Evolutionary conservation across 1,284 basidiomycete genomes (phyloP), one percentile per base, ranked within the genome.

Genomic region (Fomitopsis pinicola): DNA sequence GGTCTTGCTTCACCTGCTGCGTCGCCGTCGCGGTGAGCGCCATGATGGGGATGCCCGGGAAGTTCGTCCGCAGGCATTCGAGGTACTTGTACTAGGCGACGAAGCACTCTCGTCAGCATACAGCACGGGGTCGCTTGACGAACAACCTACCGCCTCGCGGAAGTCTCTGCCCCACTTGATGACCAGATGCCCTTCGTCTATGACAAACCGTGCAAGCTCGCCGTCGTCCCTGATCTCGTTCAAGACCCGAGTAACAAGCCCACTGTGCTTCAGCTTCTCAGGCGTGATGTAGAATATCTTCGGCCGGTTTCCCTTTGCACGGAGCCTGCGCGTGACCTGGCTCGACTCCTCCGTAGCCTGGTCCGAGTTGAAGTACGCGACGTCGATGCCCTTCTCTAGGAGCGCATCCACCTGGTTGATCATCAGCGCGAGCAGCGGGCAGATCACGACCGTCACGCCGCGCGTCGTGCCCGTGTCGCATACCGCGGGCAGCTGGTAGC

Each of bases 101-200:
- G 61, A 61, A 55, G 57, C n/a, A n/a, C n/a, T n/a, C n/a, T n/a
- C n/a, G n/a, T 19, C 48, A 60, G 38, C 45, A 44, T 30, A 59
- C 30, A 9, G 15, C 26, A 15, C 9, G 55, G 46, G 17, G 42
- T 44, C 36, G 19, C 36, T 40, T 22, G 44, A 44, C 9, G 26
- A 30, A 33, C 45, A 55, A 75, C 86, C 67, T 72, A 91, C 89
- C 30, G 88, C 82, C 45, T 83, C 83, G 42, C 94, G 85, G 69
- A 95, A 95, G 68, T 92, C 88, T 68, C 92, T 85, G 5, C 94
- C 93, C 92, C 91, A 95, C 17, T 87, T 85, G 3, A 82, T 85
- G 59, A 98, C 92, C 72, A 95, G 95, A 72, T 99, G 97, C 1
- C 95, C 97, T 71, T 99, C 97, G 71, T 99, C 97, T 59, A 98